Percentiles rank a stretch among this genome's conserved stretches.
phyloP scores from a whole-genome alignment of 345 rosid genomes.

The Lumnitzera racemosa region DNA sequence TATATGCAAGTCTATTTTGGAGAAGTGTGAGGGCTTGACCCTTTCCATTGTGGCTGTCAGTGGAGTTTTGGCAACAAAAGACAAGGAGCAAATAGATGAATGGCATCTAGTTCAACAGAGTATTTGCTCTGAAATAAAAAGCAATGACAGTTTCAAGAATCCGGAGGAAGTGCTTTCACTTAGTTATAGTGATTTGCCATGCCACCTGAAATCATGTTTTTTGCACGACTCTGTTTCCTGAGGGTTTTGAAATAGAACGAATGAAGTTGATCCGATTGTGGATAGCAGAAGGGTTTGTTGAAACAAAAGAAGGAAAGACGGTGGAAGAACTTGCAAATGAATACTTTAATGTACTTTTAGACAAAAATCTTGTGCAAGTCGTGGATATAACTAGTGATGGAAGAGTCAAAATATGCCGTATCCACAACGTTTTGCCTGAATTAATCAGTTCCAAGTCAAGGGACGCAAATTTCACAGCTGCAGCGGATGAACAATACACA shows the following conservation, averaged over 20 bases:
- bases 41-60: slow-evolving; percentile 27
- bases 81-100: slow-evolving; percentile 8
- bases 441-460: slow-evolving; percentile 5
- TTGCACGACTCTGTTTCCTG: slow-evolving; percentile 18
- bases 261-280: slow-evolving; percentile 13
- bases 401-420: slow-evolving; percentile 11
- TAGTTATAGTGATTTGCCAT: slow-evolving; percentile 20
- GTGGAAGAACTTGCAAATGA: slow-evolving; percentile 18
- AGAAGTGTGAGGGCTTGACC: slow-evolving; percentile 29
- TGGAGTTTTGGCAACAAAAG: slow-evolving; percentile 20
- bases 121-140: slow-evolving; percentile 15
- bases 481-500: neutral
- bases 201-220: slow-evolving; percentile 16
- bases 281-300: slow-evolving; percentile 20
- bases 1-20: slow-evolving; percentile 10
- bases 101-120: slow-evolving; percentile 15
- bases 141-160: slow-evolving; percentile 10
- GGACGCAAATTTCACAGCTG: slow-evolving; percentile 9
- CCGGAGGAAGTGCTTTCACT: slow-evolving; percentile 17
- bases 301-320: slow-evolving; percentile 10
- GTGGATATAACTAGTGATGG: slow-evolving; percentile 5
- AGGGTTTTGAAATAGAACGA: slow-evolving; percentile 5
- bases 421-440: slow-evolving; percentile 14
- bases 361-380: slow-evolving; percentile 15
- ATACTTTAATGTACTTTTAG: slow-evolving; percentile 13